phyloP scores from a whole-genome alignment of 768 basidiomycete genomes.

The Amanita rubescens region DNA sequence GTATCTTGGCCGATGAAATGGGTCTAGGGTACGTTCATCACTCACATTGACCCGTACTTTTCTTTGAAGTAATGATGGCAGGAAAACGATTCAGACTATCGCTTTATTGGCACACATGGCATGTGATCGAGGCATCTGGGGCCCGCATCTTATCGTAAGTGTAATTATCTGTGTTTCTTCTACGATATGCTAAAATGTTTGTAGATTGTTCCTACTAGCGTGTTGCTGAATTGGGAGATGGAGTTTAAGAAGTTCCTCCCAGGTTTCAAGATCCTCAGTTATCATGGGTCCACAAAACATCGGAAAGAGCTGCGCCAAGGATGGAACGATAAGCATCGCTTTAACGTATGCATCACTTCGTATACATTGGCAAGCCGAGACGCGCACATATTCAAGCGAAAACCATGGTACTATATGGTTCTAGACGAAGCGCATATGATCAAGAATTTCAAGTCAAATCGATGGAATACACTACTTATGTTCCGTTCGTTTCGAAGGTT shows the following conservation, averaged over 20 bases:
- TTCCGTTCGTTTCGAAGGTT: slow-evolving; percentile 83
- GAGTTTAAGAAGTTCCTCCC: slow-evolving; percentile 96
- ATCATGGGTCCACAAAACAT: slow-evolving; percentile 85
- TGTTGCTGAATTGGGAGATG: slow-evolving; percentile 93
- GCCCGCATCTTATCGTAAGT: slow-evolving; percentile 80
- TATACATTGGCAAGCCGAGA: slow-evolving; percentile 91
- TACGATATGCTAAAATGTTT: slow-evolving; percentile 7
- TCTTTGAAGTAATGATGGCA: slow-evolving; percentile 23
- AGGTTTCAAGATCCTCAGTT: slow-evolving; percentile 79
- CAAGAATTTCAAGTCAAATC: slow-evolving; percentile 92
- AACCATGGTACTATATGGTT: slow-evolving; percentile 94
- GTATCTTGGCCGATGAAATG: slow-evolving; percentile 91
- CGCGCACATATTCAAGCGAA: slow-evolving; percentile 86
- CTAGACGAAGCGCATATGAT: slow-evolving; percentile 97
- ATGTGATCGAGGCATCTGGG: slow-evolving; percentile 86
- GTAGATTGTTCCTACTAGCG: slow-evolving; percentile 85
- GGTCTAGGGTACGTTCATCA: slow-evolving; percentile 70
- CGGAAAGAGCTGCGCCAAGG: slow-evolving; percentile 86
- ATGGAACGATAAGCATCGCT: slow-evolving; percentile 83
- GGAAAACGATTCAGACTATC: slow-evolving; percentile 96
- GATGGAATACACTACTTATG: slow-evolving; percentile 88
- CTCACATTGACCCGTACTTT: background rate
- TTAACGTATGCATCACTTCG: slow-evolving; percentile 93
- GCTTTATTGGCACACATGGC: slow-evolving; percentile 88
- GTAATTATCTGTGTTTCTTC: background rate